phyloP scores from a whole-genome alignment of 257 asterid species.

The Parsonsia alboflavescens region DNA sequence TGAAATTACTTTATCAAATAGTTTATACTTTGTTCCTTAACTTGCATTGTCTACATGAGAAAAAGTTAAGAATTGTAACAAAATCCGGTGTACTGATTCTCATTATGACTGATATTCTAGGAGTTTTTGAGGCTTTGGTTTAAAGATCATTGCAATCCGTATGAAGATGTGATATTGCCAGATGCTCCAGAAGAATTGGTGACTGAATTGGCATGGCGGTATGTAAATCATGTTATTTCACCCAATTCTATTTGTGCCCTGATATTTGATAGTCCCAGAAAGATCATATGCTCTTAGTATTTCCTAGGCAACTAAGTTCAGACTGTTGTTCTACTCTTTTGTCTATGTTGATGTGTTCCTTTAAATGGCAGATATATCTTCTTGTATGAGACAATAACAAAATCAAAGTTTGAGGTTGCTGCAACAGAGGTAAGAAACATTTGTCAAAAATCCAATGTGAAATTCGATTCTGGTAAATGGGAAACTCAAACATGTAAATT shows the following conservation, averaged over 20 bases:
- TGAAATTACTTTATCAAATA: not conserved
- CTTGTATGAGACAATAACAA: conserved; percentile 78
- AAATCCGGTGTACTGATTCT: conserved; percentile 18
- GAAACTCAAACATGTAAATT: not conserved
- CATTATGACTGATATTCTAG: conserved; percentile 31
- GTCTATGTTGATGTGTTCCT: conserved; percentile 10
- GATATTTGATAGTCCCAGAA: not conserved
- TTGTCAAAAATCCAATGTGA: not conserved
- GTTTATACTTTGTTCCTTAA: not conserved
- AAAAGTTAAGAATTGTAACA: not conserved
- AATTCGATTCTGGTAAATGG: no score
- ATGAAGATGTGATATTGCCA: conserved; percentile 84
- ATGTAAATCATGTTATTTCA: not conserved
- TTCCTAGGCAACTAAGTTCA: not conserved
- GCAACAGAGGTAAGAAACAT: conserved; percentile 39
- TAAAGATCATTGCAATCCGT: conserved; percentile 82
- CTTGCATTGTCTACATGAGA: not conserved
- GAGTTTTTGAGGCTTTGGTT: conserved; percentile 97
- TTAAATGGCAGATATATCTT: conserved; percentile 60
- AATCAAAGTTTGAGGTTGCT: conserved; percentile 57
- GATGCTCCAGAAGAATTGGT: conserved; percentile 89
- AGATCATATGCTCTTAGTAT: not conserved
- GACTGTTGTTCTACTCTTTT: not conserved
- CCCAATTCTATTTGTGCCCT: not conserved
- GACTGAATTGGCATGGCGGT: conserved; percentile 94